These are phyloP conservation scores for Rhinocladiella mackenziei DNA, from an alignment of 2,329 filamentous ascomycete species.

Conservation along the genomic window DNA sequence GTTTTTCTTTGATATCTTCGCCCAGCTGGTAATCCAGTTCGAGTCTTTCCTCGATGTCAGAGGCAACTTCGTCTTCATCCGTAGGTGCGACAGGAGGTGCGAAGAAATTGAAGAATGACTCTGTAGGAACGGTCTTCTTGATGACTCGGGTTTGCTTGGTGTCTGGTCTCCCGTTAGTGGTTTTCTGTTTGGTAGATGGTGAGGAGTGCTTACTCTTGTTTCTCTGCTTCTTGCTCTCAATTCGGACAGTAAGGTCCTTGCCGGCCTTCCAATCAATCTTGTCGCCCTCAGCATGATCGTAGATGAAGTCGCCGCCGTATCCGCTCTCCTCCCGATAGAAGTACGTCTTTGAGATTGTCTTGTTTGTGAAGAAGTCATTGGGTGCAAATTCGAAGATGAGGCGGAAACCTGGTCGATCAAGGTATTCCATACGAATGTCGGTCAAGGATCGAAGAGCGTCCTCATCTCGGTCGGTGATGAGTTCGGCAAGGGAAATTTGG, in stretches of 20 bases:
- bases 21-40: conserved; percentile 98
- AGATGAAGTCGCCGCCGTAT: conserved; percentile 98
- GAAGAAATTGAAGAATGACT: conserved; percentile 99
- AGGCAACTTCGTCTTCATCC: conserved; percentile 67
- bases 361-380: conserved; percentile 97
- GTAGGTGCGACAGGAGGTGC: conserved; percentile 83
- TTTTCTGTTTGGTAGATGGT: conserved; percentile 15
- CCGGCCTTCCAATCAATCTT: conserved; percentile 95
- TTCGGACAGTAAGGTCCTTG: conserved; percentile 86
- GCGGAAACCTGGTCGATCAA: conserved; percentile 95
- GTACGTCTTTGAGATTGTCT: conserved; percentile 95
- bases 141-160: conserved; percentile 99
- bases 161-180: conserved; percentile 52
- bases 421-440: conserved; percentile 98
- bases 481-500: conserved; percentile 92
- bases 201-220: conserved; percentile 79
- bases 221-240: conserved; percentile 99
- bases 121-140: conserved; percentile 97
- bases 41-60: conserved; percentile 93
- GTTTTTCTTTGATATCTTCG: conserved; percentile 99
- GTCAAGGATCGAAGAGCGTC: conserved; percentile 81
- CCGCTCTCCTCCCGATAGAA: conserved; percentile 98
- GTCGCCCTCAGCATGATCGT: conserved; percentile 96
- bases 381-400: conserved; percentile 95
- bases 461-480: conserved; percentile 98